These are phyloP conservation scores for Monosporozyma servazzii DNA, from an alignment of 805 yeast species.

Conservation along the genomic window DNA sequence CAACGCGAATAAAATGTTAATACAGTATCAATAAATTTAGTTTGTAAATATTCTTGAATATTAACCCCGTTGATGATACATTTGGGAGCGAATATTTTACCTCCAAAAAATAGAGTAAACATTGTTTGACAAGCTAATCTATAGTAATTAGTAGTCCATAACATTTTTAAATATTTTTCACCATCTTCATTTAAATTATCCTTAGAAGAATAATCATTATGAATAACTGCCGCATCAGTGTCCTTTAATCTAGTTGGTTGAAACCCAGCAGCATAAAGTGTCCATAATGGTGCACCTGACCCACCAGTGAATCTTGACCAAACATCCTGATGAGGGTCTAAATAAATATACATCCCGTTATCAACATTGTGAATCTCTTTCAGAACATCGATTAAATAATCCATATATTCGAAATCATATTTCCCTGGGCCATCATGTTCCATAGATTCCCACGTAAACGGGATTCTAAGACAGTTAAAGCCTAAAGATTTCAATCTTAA, in stretches of 20 bases:
- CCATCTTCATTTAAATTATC: conserved; percentile 34
- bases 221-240: conserved; percentile 76
- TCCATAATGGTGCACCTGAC: conserved; percentile 92
- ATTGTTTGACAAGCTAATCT: conserved; percentile 68
- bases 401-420: conserved; percentile 70
- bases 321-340: conserved; percentile 91
- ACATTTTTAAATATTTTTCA: conserved; percentile 63
- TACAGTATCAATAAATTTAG: conserved; percentile 50
- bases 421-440: conserved; percentile 82
- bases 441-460: conserved; percentile 85
- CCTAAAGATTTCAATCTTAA: conserved; percentile 70
- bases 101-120: conserved; percentile 82
- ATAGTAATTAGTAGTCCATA: conserved; percentile 84
- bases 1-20: conserved; percentile 37
- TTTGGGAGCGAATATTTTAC: conserved; percentile 66
- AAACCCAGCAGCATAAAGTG: conserved; percentile 78
- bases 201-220: conserved; percentile 40
- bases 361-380: conserved; percentile 40
- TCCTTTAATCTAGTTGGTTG: conserved; percentile 61
- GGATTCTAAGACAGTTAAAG: conserved; percentile 64
- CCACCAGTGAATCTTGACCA: conserved; percentile 90
- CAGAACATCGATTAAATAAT: conserved; percentile 56
- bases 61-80: conserved; percentile 60
- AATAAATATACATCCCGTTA: conserved; percentile 69
- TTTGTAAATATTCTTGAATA: conserved; percentile 70